These are phyloP conservation scores for Tulasnella sp. DNA, from an alignment of 768 basidiomycete genomes.

Conservation along the genomic window DNA sequence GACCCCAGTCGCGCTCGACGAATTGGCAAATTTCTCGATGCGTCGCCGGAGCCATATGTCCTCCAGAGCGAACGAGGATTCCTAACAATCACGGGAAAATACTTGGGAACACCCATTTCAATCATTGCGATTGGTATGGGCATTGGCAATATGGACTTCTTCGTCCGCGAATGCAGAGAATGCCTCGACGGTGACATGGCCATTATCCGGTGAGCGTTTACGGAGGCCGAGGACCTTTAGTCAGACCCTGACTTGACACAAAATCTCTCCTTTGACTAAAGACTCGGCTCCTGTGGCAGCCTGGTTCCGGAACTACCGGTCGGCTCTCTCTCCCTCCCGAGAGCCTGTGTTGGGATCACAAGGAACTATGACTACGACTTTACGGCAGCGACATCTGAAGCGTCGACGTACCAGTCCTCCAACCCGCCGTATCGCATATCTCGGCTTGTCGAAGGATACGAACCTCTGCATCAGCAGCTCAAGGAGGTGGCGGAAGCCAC, in stretches of 20 bases:
- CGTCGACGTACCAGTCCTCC: neutral
- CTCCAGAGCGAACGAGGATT: slow-evolving; percentile 73
- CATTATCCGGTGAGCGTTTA: slow-evolving; percentile 45
- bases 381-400: slow-evolving; percentile 36
- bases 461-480: slow-evolving; percentile 12
- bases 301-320: slow-evolving; percentile 59
- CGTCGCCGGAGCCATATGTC: slow-evolving; percentile 44
- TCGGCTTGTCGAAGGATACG: slow-evolving; percentile 48
- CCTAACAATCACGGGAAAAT: slow-evolving; percentile 65
- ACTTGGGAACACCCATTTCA: slow-evolving; percentile 59
- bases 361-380: slow-evolving; percentile 80
- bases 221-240: neutral
- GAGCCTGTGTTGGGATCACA: slow-evolving; percentile 60
- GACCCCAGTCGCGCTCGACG: slow-evolving; percentile 60
- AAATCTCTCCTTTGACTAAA: slow-evolving; percentile 35
- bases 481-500: neutral
- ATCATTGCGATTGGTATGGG: slow-evolving; percentile 85
- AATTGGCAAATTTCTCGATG: slow-evolving; percentile 61
- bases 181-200: slow-evolving; percentile 61
- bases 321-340: slow-evolving; percentile 72
- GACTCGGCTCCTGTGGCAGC: slow-evolving; percentile 78
- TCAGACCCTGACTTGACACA: slow-evolving; percentile 8
- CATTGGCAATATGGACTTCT: slow-evolving; percentile 76
- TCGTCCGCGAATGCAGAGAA: slow-evolving; percentile 75
- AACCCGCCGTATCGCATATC: slow-evolving; percentile 60